Percentiles rank a stretch among this genome's conserved stretches.
Conservation (phyloP, 2,329 filamentous ascomycete species). For the Xylaria sp. region DNA sequence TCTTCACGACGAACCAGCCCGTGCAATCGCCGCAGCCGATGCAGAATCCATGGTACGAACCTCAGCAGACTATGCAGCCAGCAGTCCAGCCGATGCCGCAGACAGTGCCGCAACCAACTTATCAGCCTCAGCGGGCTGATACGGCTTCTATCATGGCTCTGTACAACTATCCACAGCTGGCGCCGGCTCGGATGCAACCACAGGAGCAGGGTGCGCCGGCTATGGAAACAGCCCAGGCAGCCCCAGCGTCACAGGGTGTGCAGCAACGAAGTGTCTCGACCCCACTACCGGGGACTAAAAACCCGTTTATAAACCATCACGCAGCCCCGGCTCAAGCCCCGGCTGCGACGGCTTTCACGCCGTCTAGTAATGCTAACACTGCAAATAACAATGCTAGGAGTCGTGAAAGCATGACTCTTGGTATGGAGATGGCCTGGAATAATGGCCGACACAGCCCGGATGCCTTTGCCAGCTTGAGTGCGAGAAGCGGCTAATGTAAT, state of each 20-base stretch:
- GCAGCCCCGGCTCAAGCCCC: conserved; percentile 28
- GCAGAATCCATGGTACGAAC: conserved; percentile 27
- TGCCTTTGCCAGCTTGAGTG: conserved; percentile 76
- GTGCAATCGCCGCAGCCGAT: conserved; percentile 28
- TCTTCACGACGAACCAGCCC: conserved; percentile 37
- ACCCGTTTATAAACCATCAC: conserved; percentile 55
- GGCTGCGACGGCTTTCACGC: conserved; percentile 31
- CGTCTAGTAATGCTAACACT: conserved; percentile 26
- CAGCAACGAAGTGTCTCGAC: conserved; percentile 39
- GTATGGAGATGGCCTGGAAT: conserved; percentile 65
- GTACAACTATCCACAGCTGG: conserved; percentile 64
- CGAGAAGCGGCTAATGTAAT: conserved; percentile 52
- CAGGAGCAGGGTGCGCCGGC: conserved; percentile 32
- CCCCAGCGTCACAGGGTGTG: conserved; percentile 24
- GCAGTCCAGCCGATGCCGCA: conserved; percentile 7
- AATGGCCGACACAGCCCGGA: conserved; percentile 78
- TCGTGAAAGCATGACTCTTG: conserved; percentile 71
- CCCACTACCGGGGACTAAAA: conserved; percentile 49
- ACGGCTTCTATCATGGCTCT: conserved; percentile 77
- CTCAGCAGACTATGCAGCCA: conserved; percentile 32
- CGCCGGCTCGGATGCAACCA: conserved; percentile 40
- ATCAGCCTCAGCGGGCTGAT: conserved; percentile 57
- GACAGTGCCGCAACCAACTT: conserved; percentile 36
- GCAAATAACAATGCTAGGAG: conserved; percentile 58
- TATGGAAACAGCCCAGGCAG: conserved; percentile 31